Percentiles rank a stretch among this genome's conserved stretches.
Conservation (phyloP, 495 filamentous ascomycete species). For the Penicillium odoratum region DNA sequence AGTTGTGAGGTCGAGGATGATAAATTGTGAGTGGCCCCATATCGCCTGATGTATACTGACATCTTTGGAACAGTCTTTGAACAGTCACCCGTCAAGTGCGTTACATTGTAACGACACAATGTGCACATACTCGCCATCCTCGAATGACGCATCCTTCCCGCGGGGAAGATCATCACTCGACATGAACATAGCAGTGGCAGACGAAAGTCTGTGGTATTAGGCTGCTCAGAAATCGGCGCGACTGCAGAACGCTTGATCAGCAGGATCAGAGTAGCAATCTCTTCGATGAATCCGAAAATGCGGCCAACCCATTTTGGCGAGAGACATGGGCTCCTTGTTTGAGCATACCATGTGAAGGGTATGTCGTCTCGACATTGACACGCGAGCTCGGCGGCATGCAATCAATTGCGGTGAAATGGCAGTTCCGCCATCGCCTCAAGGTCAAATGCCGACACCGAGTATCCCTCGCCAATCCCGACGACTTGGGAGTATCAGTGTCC, state of each 20-base stretch:
- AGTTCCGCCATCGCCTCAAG: background rate
- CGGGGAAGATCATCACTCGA: no score
- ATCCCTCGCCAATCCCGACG: background rate
- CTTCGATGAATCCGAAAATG: background rate
- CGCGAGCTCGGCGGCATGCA: background rate
- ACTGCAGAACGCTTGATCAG: constrained; percentile 5
- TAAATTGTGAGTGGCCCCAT: background rate
- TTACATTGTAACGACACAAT: background rate
- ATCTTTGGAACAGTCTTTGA: background rate
- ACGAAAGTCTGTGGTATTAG: background rate
- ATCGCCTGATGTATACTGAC: background rate
- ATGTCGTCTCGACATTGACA: background rate
- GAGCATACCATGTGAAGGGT: background rate
- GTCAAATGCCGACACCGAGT: background rate
- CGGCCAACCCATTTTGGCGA: constrained; percentile 3
- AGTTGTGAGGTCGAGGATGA: background rate
- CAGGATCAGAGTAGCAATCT: background rate
- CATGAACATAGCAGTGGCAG: background rate
- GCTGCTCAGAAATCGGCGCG: background rate
- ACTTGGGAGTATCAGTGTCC: background rate
- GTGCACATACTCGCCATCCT: background rate
- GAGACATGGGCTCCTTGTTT: background rate
- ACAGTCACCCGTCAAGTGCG: background rate
- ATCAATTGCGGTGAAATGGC: background rate
- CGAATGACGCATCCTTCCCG: no score